Evolutionary conservation across 176 grass and related monocot species (phyloP).

Genomic region (Aegilops umbellulata): DNA sequence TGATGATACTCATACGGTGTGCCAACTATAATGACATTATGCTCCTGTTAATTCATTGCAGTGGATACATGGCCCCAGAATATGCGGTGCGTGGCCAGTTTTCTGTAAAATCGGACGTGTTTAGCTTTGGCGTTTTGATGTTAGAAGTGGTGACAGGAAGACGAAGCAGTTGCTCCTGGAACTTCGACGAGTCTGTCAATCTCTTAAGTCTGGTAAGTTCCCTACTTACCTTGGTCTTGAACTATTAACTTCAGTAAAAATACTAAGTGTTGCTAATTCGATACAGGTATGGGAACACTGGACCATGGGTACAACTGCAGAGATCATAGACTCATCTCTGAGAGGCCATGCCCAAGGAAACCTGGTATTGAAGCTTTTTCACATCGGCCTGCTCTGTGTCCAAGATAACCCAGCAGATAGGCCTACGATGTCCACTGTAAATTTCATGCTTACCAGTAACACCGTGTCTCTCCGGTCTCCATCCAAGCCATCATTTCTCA

Average conservation of each 20-base stretch:
- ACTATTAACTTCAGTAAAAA: not conserved
- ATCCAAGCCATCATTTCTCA: constrained; percentile 35
- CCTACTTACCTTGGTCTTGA: not conserved
- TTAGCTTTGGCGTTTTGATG: constrained; percentile 45
- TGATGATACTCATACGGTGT: not conserved
- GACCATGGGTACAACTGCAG: constrained; percentile 25
- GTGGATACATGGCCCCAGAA: constrained; percentile 5
- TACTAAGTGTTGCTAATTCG: not conserved
- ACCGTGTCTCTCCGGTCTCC: constrained; percentile 46
- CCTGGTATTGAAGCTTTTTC: constrained; percentile 31
- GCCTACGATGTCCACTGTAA: constrained; percentile 51
- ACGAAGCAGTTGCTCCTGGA: constrained; percentile 27
- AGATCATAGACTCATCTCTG: constrained; percentile 35
- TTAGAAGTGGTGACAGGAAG: constrained; percentile 55
- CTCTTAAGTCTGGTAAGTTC: constrained; percentile 36
- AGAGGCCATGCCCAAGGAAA: constrained; percentile 9
- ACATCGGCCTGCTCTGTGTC: constrained; percentile 60
- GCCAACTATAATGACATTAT: not conserved
- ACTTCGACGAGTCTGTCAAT: constrained; percentile 29
- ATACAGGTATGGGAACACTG: constrained; percentile 62
- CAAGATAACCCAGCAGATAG: constrained; percentile 48
- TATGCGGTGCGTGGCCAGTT: constrained; percentile 56
- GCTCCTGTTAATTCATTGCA: not conserved
- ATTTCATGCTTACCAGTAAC: constrained; percentile 45
- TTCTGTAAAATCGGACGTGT: constrained; percentile 19